Percentiles rank a stretch among this genome's conserved stretches.
phyloP scores from a whole-genome alignment of 345 rosid species.

The Rhizophora apiculata region DNA sequence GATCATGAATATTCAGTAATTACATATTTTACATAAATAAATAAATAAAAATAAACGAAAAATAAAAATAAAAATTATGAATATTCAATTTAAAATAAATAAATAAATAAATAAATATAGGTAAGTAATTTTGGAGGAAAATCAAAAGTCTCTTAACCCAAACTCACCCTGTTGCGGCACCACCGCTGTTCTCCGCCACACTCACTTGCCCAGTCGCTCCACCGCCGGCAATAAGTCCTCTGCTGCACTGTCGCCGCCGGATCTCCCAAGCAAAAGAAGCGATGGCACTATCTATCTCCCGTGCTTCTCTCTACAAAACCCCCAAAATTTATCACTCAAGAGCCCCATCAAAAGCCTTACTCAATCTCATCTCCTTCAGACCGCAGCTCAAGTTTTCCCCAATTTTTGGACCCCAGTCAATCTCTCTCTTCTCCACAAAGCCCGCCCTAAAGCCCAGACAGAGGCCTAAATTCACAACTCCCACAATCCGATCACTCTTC shows the following conservation, averaged over 20 bases:
- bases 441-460: background rate
- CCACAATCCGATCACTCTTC: slow-evolving; percentile 52
- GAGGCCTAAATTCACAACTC: background rate
- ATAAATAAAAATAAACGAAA: too few species aligned
- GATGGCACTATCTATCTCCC: slow-evolving; percentile 11
- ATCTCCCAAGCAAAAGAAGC: slow-evolving; percentile 56
- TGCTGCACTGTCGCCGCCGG: slow-evolving; percentile 86
- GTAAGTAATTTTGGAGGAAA: too few species aligned
- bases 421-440: background rate
- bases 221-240: slow-evolving; percentile 73
- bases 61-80: too few species aligned
- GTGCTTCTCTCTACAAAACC: background rate
- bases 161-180: too few species aligned
- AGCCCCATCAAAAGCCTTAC: background rate
- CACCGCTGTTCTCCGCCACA: too few species aligned
- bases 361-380: slow-evolving; percentile 1
- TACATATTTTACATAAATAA: too few species aligned
- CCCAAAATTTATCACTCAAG: background rate
- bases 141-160: too few species aligned
- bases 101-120: too few species aligned
- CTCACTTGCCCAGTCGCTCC: too few species aligned
- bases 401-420: slow-evolving; percentile 10
- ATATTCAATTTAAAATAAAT: too few species aligned
- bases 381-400: slow-evolving; percentile 15
- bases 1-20: too few species aligned